phyloP scores from a whole-genome alignment of 257 asterid species.

The Jasminum sambac region DNA sequence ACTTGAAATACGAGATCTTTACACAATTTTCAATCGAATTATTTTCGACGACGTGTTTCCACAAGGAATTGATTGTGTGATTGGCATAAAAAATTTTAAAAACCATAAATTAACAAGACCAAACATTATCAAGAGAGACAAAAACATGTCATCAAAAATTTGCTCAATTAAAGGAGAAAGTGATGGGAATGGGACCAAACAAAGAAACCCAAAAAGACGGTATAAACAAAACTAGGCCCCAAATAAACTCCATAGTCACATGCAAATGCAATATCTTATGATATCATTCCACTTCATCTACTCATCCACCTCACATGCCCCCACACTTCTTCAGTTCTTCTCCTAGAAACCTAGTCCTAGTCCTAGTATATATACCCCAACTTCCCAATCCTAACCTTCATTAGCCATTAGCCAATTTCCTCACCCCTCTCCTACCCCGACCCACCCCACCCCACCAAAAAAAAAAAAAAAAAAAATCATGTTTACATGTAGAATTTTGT shows the following conservation, averaged over 20 bases:
- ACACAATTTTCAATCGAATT: too few relatives aligned
- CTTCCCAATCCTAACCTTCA: neutral
- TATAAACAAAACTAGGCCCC: conserved; percentile 23
- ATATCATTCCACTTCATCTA: conserved; percentile 20
- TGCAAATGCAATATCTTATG: conserved; percentile 27
- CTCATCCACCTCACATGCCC: conserved; percentile 38
- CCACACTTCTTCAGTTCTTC: too few relatives aligned
- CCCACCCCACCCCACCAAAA: conserved; percentile 27
- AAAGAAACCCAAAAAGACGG: neutral
- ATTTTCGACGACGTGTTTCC: too few relatives aligned
- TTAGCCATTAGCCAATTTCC: conserved; percentile 12
- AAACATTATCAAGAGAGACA: conserved; percentile 31
- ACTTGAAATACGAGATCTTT: too few relatives aligned
- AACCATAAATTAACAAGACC: conserved; percentile 13
- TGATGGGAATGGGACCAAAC: conserved; percentile 18
- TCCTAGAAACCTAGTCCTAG: too few relatives aligned
- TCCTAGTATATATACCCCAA: too few relatives aligned
- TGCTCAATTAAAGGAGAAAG: conserved; percentile 10
- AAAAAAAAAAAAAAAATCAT: too few relatives aligned
- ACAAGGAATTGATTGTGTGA: conserved; percentile 6
- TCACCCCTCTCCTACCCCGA: neutral
- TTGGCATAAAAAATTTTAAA: conserved; percentile 16
- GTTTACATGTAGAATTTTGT: conserved; percentile 17
- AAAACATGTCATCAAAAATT: conserved; percentile 22
- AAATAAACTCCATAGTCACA: conserved; percentile 41